These are phyloP conservation scores for Ceratobasidium sp. DNA, from an alignment of 1,284 basidiomycete genomes.

Conservation along the genomic window DNA sequence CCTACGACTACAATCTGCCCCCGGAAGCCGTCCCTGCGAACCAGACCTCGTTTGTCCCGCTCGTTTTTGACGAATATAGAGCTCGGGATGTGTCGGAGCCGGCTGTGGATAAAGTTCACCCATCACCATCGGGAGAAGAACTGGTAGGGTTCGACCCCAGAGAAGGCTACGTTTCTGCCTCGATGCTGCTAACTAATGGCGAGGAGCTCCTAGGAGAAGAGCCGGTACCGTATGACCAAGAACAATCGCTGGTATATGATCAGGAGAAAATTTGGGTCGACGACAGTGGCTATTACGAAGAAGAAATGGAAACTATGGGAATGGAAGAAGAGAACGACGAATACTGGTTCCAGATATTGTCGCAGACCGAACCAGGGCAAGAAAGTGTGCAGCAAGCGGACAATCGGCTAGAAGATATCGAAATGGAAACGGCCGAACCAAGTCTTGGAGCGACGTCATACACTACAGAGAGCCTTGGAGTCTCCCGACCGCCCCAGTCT, in stretches of 20 bases:
- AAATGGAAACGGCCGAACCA: background rate
- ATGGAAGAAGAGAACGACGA: background rate
- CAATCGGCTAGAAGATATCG: background rate
- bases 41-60: conserved; percentile 11
- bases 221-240: background rate
- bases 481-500: background rate
- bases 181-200: background rate
- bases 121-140: too few species aligned
- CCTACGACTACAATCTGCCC: too few species aligned
- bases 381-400: background rate
- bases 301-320: background rate
- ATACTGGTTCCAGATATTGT: conserved; percentile 15
- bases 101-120: background rate
- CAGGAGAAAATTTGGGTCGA: conserved; percentile 2
- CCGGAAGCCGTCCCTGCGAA: background rate
- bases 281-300: background rate
- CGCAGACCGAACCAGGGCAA: background rate
- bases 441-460: background rate
- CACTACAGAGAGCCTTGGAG: background rate
- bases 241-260: background rate
- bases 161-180: background rate
- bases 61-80: background rate
- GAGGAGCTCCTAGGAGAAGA: background rate
- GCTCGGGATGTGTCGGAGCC: too few species aligned
- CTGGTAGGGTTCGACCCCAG: too few species aligned